Evolutionary conservation across 768 basidiomycete species (phyloP).

Genomic region (Lyophyllum atratum): DNA sequence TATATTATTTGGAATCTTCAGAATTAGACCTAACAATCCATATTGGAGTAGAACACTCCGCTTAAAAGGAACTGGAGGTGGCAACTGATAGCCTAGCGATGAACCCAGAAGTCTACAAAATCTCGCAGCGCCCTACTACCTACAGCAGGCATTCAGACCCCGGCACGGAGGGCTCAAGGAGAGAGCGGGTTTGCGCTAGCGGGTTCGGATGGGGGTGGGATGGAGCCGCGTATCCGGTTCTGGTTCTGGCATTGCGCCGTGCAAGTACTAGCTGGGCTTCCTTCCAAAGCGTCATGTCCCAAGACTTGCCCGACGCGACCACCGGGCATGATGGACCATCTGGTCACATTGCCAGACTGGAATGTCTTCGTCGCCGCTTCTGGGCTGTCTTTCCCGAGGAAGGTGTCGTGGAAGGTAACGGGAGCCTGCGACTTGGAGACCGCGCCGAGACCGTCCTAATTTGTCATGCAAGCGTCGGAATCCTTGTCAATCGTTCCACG

Average conservation of each 20-base stretch:
- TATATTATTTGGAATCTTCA: no score
- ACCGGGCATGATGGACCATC: conserved; percentile 1
- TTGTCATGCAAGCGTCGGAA: not conserved
- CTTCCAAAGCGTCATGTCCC: conserved; percentile 2
- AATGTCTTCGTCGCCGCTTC: conserved; percentile 4
- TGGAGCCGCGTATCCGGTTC: conserved; percentile 1
- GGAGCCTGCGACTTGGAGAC: not conserved
- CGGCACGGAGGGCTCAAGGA: not conserved
- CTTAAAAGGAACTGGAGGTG: no score
- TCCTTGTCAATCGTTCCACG: no score
- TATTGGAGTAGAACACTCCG: no score
- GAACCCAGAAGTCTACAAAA: no score
- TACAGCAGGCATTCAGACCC: no score
- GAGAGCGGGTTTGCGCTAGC: not conserved
- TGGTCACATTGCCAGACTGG: conserved; percentile 2
- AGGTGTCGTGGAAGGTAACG: conserved; percentile 1
- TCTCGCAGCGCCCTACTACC: no score
- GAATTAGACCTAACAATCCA: no score
- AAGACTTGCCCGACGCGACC: conserved; percentile 2
- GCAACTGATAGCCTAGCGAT: no score
- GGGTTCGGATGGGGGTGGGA: not conserved
- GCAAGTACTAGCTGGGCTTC: not conserved
- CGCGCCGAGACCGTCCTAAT: not conserved
- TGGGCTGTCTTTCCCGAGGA: conserved; percentile 4
- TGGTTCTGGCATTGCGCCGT: conserved; percentile 3